phyloP scores from a whole-genome alignment of 805 yeast genomes.

The Monosporozyma aquatica region DNA sequence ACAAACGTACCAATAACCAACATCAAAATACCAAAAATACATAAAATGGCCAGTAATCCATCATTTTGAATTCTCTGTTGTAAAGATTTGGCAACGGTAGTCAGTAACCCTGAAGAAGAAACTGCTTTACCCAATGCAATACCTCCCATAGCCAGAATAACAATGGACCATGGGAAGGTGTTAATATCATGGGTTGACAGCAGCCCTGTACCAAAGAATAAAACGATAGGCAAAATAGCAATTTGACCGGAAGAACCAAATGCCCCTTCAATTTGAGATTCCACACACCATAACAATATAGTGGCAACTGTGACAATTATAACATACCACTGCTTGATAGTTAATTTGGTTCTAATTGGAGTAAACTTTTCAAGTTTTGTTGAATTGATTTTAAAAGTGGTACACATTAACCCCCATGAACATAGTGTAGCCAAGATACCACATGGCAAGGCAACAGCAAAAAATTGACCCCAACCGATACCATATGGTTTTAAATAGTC shows the following conservation, averaged over 20 bases:
- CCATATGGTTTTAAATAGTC: conserved; percentile 63
- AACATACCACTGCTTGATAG: conserved; percentile 65
- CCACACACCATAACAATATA: conserved; percentile 82
- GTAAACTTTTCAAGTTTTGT: conserved; percentile 39
- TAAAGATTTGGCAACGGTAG: conserved; percentile 64
- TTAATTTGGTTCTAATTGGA: conserved; percentile 56
- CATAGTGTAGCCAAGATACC: conserved; percentile 50
- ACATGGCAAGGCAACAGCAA: conserved; percentile 78
- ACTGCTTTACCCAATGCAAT: conserved; percentile 91
- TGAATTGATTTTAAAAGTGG: conserved; percentile 44
- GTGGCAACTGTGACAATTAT: conserved; percentile 61
- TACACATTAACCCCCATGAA: conserved; percentile 60
- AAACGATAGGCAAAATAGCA: conserved; percentile 75
- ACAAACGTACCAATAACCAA: conserved; percentile 88
- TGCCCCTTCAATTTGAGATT: conserved; percentile 55
- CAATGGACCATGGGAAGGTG: conserved; percentile 94
- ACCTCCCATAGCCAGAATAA: conserved; percentile 95
- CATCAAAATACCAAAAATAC: conserved; percentile 76
- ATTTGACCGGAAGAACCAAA: conserved; percentile 92
- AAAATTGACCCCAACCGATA: conserved; percentile 84
- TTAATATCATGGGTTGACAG: conserved; percentile 80
- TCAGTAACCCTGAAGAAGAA: conserved; percentile 77
- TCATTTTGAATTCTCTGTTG: conserved; percentile 58
- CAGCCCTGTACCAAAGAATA: conserved; percentile 85
- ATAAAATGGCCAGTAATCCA: conserved; percentile 55